A percentile compares a stretch with the other conserved stretches of the same genome.
Evolutionary conservation across 306 rosid genomes (phyloP).

Genomic region (Begonia fuchsioides): DNA sequence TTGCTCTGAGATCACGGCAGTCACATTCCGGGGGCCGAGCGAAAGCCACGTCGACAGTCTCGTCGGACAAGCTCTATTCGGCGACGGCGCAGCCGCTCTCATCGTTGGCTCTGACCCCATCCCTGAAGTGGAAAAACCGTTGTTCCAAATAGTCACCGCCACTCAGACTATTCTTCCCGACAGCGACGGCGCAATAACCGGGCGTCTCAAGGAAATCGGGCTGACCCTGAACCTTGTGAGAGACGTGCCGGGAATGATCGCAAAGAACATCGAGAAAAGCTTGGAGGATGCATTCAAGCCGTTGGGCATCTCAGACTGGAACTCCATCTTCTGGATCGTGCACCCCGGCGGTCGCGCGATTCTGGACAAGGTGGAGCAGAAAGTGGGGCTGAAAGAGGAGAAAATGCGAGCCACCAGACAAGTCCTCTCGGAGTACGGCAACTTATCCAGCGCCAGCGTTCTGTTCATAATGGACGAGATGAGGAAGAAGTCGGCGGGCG

Average conservation of each 20-base stretch:
- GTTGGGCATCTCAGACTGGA: conserved; percentile 19
- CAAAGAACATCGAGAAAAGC: conserved; percentile 1
- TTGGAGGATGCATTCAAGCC: too few relatives aligned
- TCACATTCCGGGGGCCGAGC: too few relatives aligned
- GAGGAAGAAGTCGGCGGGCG: conserved; percentile 30
- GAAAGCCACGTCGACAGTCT: too few relatives aligned
- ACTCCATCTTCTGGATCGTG: conserved; percentile 47
- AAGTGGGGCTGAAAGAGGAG: too few relatives aligned
- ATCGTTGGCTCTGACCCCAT: too few relatives aligned
- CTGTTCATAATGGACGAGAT: conserved; percentile 51
- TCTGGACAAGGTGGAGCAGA: conserved; percentile 30
- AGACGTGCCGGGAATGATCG: conserved; percentile 42
- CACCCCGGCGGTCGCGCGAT: conserved; percentile 54
- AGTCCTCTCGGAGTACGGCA: conserved; percentile 43
- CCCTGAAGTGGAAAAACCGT: too few relatives aligned
- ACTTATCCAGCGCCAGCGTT: conserved; percentile 73
- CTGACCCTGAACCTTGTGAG: conserved; percentile 41
- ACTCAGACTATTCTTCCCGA: conserved; percentile 55
- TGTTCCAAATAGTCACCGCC: too few relatives aligned
- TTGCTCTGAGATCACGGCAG: too few relatives aligned
- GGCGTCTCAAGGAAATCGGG: conserved; percentile 9
- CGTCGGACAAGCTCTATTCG: too few relatives aligned
- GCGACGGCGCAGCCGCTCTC: too few relatives aligned
- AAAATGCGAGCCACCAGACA: conserved; percentile 25
- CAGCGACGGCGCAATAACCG: conserved; percentile 52